phyloP scores from a whole-genome alignment of 495 filamentous ascomycete genomes.

The Polyplosphaeria fusca region DNA sequence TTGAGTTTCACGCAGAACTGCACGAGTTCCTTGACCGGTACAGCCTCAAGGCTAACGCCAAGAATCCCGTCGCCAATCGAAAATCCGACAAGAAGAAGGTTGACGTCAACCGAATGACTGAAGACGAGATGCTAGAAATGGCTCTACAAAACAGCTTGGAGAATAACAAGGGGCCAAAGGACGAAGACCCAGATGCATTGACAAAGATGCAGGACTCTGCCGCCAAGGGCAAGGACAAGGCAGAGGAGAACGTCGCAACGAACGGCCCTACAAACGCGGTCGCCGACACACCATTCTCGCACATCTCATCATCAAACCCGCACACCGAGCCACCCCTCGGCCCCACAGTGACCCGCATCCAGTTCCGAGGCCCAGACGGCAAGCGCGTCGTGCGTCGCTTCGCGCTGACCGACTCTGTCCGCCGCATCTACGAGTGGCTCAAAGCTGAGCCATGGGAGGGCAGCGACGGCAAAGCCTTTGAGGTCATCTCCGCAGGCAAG shows the following conservation, averaged over 20 bases:
- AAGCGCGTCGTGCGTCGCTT: slow-evolving; percentile 76
- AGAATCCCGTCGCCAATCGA: slow-evolving; percentile 83
- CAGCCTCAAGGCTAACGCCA: slow-evolving; percentile 78
- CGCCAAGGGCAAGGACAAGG: slow-evolving; percentile 66
- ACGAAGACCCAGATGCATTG: slow-evolving; percentile 78
- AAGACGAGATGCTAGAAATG: slow-evolving; percentile 94
- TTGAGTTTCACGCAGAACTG: slow-evolving; percentile 85
- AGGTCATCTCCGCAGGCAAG: slow-evolving; percentile 74
- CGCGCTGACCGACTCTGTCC: slow-evolving; percentile 70
- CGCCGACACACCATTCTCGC: slow-evolving; percentile 51
- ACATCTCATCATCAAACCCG: slow-evolving; percentile 66
- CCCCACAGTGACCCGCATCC: slow-evolving; percentile 78
- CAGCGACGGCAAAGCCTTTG: slow-evolving; percentile 75
- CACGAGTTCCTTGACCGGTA: slow-evolving; percentile 96
- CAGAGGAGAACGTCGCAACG: slow-evolving; percentile 28
- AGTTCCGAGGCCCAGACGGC: slow-evolving; percentile 79
- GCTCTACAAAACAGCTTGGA: slow-evolving; percentile 82
- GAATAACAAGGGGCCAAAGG: slow-evolving; percentile 40
- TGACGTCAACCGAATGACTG: slow-evolving; percentile 83
- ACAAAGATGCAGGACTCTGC: slow-evolving; percentile 55
- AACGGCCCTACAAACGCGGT: slow-evolving; percentile 38
- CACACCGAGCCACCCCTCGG: slow-evolving; percentile 67
- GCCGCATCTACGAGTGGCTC: slow-evolving; percentile 90
- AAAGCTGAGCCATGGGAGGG: slow-evolving; percentile 77
- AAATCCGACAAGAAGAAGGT: slow-evolving; percentile 69